Conservation (phyloP, 345 rosid species). For the Streptanthus diversifolius region DNA sequence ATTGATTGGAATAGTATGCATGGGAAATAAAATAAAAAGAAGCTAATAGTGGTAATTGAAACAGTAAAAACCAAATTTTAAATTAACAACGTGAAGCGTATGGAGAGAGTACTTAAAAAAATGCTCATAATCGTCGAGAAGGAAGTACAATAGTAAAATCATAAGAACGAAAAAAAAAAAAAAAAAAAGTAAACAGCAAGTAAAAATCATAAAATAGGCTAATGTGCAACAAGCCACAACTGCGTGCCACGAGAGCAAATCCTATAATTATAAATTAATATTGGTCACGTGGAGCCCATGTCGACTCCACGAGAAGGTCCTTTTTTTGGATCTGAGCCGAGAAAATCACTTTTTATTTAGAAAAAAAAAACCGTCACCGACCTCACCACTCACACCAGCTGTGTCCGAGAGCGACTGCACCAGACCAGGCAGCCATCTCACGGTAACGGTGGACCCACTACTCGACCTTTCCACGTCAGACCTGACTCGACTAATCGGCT, state of each 20-base stretch:
- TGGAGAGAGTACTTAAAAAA: not conserved
- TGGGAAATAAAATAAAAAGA: not conserved
- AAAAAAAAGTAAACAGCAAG: not conserved
- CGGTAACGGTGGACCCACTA: not conserved
- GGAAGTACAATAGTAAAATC: not conserved
- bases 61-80: not conserved
- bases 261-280: not conserved
- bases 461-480: slow-evolving; percentile 23
- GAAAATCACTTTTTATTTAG: not conserved
- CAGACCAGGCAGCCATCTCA: slow-evolving; percentile 13
- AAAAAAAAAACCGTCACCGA: slow-evolving; percentile 22
- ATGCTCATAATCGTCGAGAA: not conserved
- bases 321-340: slow-evolving; percentile 18
- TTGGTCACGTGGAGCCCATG: slow-evolving; percentile 24
- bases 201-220: not conserved
- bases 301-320: slow-evolving; percentile 14
- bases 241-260: not conserved
- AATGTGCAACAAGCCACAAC: not conserved
- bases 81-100: not conserved
- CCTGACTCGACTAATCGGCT: slow-evolving; percentile 13
- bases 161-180: not conserved
- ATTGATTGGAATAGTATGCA: not conserved
- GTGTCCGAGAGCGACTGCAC: slow-evolving; percentile 32
- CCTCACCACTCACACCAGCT: slow-evolving; percentile 19
- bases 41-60: not conserved